These are phyloP conservation scores for Apiotrichum montevideense DNA, from an alignment of 1,284 basidiomycete species.

Conservation along the genomic window DNA sequence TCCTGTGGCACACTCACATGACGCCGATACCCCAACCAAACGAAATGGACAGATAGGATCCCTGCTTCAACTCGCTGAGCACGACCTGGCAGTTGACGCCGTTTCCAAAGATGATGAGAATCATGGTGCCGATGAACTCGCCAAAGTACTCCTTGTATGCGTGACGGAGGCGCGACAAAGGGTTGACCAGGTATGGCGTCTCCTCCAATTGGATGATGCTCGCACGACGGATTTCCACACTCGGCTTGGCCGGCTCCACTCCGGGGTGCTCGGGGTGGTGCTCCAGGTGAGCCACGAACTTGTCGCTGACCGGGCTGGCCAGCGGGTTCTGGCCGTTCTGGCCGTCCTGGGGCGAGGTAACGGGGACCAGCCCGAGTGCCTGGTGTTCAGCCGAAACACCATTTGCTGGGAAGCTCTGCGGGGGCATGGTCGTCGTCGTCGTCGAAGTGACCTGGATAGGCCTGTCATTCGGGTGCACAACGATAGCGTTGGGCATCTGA, in stretches of 20 bases:
- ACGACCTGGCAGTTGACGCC: background rate
- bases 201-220: background rate
- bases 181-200: conserved; percentile 2
- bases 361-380: too few relatives aligned
- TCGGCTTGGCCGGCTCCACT: background rate
- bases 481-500: too few relatives aligned
- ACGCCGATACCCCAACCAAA: conserved; percentile 16
- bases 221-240: background rate
- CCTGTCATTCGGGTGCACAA: too few relatives aligned
- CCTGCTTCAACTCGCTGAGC: background rate
- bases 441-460: too few relatives aligned
- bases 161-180: background rate
- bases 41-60: background rate
- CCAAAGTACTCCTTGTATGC: conserved; percentile 3
- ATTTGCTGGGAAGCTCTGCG: too few relatives aligned
- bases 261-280: background rate
- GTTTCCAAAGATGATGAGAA: background rate
- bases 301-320: background rate
- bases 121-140: background rate
- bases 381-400: too few relatives aligned
- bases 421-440: too few relatives aligned
- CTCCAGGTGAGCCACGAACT: conserved; percentile 1
- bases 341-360: too few relatives aligned
- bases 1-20: background rate
- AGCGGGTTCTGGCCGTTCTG: background rate